Evolutionary conservation across 2,329 filamentous ascomycete genomes (phyloP), one percentile per base, ranked within the genome.

Genomic region (Pestalotiopsis sp.): DNA sequence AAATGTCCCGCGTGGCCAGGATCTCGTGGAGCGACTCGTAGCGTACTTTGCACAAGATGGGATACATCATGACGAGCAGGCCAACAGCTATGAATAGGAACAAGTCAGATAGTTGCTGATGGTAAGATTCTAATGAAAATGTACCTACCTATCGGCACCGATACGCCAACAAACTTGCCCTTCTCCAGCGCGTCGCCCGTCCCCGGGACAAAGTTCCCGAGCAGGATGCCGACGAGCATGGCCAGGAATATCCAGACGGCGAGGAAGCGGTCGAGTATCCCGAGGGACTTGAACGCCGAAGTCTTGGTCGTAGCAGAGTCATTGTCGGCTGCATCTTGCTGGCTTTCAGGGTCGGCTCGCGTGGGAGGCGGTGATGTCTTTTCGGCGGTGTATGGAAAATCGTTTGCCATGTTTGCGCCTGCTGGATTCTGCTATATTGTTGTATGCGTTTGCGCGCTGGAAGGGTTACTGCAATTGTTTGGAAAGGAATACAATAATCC

Each of bases 21-120:
- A 94, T 82, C 2, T 87, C 81, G 77, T 94, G 92, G 11, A 97
- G 81, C 0, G 88, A 87, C 78, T 97, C 94, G 79, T 90, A 96
- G 56, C 89, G 89, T 5, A 97, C 92, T 78, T 96, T 96, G 85
- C 93, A 97, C 0, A 97, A 83, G 69, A 97, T 97, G 0, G 94
- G 94, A 76, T 96, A 97, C 93, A 97, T 97, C 94, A 97, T 97
- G 57, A 97, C 90, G 1, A 97, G 85, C 0, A 97, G 82, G 0
- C 94, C 94, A 62, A 97, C 83, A 0, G 94, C 93, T 93, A 70
- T 7, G 2, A 65, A 65, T 27, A 6, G 31, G 3, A 23, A n/a
- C 4, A 52, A n/a, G 45, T 52, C 6, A 52, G 45, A 6, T 1
- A 7, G 14, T n/a, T 14, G 27, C 27, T 45, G 14, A 20, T 27